A percentile compares a stretch with the other conserved stretches of the same genome.
These are phyloP conservation scores for Harringtonia lauricola DNA, from an alignment of 2,329 filamentous ascomycete genomes.

Conservation along the genomic window DNA sequence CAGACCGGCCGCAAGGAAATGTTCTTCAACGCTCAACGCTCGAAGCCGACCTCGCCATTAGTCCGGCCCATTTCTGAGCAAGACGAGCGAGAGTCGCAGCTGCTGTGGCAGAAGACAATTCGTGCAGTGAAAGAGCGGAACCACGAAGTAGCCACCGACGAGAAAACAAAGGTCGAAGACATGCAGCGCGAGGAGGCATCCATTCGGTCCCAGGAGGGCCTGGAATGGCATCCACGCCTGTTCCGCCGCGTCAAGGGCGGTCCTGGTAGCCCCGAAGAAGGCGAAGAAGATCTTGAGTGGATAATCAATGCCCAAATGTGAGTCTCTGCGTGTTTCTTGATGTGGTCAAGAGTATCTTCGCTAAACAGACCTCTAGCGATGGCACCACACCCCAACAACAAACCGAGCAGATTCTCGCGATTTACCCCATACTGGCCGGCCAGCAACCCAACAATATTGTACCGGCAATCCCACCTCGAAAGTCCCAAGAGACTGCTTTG, in stretches of 20 bases:
- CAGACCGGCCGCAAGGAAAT: constrained; percentile 83
- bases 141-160: constrained; percentile 80
- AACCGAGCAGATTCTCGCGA: constrained; percentile 71
- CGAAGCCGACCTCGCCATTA: constrained; percentile 63
- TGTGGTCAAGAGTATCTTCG: neutral
- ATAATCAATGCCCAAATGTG: constrained; percentile 84
- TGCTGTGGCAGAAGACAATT: constrained; percentile 72
- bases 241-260: constrained; percentile 68
- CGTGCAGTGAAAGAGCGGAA: constrained; percentile 75
- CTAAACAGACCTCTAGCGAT: constrained; percentile 26
- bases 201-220: constrained; percentile 60
- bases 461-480: constrained; percentile 29
- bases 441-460: constrained; percentile 49
- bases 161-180: constrained; percentile 95
- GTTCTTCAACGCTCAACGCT: constrained; percentile 75
- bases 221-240: constrained; percentile 80
- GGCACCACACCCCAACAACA: constrained; percentile 55
- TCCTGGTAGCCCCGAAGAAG: constrained; percentile 61
- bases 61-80: constrained; percentile 77
- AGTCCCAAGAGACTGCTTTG: constrained; percentile 7
- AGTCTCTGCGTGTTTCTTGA: constrained; percentile 14
- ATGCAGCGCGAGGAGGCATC: constrained; percentile 83
- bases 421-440: constrained; percentile 74
- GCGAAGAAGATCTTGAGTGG: constrained; percentile 87
- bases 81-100: constrained; percentile 80